These are phyloP conservation scores for Paramecium caudatum DNA, from an alignment of 73 alveolate species.

Conservation along the genomic window DNA sequence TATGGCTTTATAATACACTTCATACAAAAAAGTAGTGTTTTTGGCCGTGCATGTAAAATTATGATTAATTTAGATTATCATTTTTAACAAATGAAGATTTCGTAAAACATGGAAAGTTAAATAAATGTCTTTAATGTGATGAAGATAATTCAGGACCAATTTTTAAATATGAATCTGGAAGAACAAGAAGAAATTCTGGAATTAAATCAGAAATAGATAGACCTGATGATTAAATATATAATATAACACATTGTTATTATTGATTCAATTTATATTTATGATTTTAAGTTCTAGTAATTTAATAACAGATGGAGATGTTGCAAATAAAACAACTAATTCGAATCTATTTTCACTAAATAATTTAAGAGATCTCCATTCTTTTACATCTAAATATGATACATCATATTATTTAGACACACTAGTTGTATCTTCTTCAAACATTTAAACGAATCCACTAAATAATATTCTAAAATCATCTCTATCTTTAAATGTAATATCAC, in stretches of 20 bases:
- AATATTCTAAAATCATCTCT: slow-evolving; percentile 63
- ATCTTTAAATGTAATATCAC: slow-evolving; percentile 62
- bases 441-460: slow-evolving; percentile 34
- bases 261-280: slow-evolving; percentile 30
- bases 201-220: slow-evolving; percentile 74
- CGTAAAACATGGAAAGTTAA: slow-evolving; percentile 74
- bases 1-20: slow-evolving; percentile 74
- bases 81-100: slow-evolving; percentile 68
- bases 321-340: slow-evolving; percentile 45
- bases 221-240: slow-evolving; percentile 70
- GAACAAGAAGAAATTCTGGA: slow-evolving; percentile 81
- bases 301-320: slow-evolving; percentile 44
- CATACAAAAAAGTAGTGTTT: slow-evolving; percentile 75
- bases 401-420: slow-evolving; percentile 35
- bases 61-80: slow-evolving; percentile 46
- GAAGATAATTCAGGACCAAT: slow-evolving; percentile 82
- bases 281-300: slow-evolving; percentile 40
- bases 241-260: slow-evolving; percentile 79
- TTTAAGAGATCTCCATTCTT: slow-evolving; percentile 54
- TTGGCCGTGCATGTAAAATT: slow-evolving; percentile 73
- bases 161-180: slow-evolving; percentile 79
- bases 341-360: slow-evolving; percentile 9
- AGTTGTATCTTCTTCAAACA: slow-evolving; percentile 43
- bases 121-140: slow-evolving; percentile 75
- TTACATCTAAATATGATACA: slow-evolving; percentile 45